These are phyloP conservation scores for Citrus trifoliata DNA, from an alignment of 345 rosid genomes.

Conservation along the genomic window DNA sequence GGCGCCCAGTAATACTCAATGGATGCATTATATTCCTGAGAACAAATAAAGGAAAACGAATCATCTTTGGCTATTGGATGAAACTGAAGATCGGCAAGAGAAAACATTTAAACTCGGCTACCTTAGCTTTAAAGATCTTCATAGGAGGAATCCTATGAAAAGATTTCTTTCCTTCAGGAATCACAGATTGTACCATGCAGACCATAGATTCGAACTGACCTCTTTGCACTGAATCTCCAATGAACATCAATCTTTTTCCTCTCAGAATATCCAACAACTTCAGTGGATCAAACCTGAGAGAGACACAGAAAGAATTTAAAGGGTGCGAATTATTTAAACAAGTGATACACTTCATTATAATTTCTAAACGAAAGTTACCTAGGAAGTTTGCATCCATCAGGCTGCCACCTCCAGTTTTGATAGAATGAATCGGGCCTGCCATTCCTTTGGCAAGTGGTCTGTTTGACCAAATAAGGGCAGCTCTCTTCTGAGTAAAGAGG, in stretches of 20 bases:
- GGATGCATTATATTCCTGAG: conserved; percentile 72
- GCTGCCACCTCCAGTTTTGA: conserved; percentile 92
- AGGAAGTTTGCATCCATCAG: conserved; percentile 65
- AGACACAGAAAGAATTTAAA: conserved; percentile 9
- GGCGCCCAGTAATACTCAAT: conserved; percentile 98
- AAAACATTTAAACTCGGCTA: conserved; percentile 10
- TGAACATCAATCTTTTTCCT: conserved; percentile 75
- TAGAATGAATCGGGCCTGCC: conserved; percentile 83
- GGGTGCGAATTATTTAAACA: too few species aligned
- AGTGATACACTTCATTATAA: neutral
- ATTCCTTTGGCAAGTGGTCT: conserved; percentile 72
- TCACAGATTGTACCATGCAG: conserved; percentile 75
- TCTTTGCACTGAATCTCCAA: conserved; percentile 94
- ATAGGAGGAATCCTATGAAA: conserved; percentile 74
- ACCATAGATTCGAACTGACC: conserved; percentile 89
- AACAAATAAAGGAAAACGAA: neutral
- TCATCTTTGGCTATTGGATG: neutral
- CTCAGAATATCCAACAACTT: conserved; percentile 74
- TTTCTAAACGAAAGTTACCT: conserved; percentile 31
- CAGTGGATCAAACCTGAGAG: conserved; percentile 65
- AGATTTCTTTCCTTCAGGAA: conserved; percentile 65
- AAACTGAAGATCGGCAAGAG: neutral
- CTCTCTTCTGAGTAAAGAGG: conserved; percentile 74
- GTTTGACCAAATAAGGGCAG: conserved; percentile 86
- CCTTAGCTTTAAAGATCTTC: conserved; percentile 88